A percentile compares a stretch with the other conserved stretches of the same genome.
phyloP scores from a whole-genome alignment of 148 eudicot genomes.

The Linanthus parryae region DNA sequence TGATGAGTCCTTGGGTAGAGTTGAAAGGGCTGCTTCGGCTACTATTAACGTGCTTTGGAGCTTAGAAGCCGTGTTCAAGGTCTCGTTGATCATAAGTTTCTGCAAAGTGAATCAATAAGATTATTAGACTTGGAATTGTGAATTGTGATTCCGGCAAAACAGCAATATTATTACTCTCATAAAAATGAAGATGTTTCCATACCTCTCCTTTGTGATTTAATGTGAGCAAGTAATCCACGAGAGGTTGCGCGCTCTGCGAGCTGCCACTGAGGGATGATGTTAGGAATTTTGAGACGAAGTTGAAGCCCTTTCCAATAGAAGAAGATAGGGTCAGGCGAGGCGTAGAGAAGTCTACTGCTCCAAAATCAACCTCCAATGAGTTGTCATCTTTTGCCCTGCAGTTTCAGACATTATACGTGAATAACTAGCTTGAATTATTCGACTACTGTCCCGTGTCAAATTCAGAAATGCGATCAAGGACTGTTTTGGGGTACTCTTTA shows the following conservation, averaged over 20 bases:
- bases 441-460: too few relatives aligned
- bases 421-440: too few relatives aligned
- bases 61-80: conserved; percentile 57
- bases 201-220: conserved; percentile 67
- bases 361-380: conserved; percentile 85
- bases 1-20: conserved; percentile 58
- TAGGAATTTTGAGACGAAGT: conserved; percentile 60
- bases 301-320: conserved; percentile 75
- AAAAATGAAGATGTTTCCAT: conserved; percentile 11
- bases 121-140: too few relatives aligned
- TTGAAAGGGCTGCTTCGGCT: conserved; percentile 62
- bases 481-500: neutral
- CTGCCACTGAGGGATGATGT: conserved; percentile 48
- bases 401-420: neutral
- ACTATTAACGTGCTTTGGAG: conserved; percentile 68
- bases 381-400: conserved; percentile 90
- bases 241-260: conserved; percentile 47
- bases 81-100: conserved; percentile 88
- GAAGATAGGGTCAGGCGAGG: conserved; percentile 65
- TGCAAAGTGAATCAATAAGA: conserved; percentile 21
- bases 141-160: too few relatives aligned
- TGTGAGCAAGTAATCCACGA: conserved; percentile 68
- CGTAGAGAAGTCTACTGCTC: conserved; percentile 54
- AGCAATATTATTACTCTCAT: neutral
- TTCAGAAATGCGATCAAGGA: neutral